Base-by-base conservation (phyloP, 768 basidiomycete genomes). In the Serendipita sp. region DNA sequence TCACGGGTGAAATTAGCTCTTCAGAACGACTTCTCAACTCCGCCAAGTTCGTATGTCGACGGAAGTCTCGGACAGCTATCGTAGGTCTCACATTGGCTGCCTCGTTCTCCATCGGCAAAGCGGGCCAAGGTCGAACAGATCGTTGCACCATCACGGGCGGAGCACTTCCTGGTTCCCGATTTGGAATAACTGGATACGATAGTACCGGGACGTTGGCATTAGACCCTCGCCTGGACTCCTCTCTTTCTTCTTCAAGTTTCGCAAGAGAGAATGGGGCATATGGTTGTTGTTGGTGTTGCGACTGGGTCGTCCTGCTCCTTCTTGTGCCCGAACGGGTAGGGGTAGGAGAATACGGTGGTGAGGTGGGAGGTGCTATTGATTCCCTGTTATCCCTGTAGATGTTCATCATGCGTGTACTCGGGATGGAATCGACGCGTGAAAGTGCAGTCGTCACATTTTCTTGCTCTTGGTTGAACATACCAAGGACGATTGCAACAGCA, bases 401-500 rank as follows among this genome's bases (percentile, higher is more conserved):
- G 23, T 60, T 36, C 23, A 60, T 23, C 55, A 60, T 60, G 16
- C 55, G 23, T 8, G 55, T 60, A 27, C 55, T 60, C 1, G 55
- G 55, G 55, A 60, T 60, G 16, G 55, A 60, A 60, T 60, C 55
- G 16, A 60, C 55, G 11, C 55, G 55, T 34, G 23, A n/a, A 4
- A 60, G 33, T 4, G 55, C 34, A 8, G 18, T 60, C 16, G 55
- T 60, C 8, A 36, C 55, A 8, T 5, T 23, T n/a, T n/a, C 55
- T 4, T 60, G 55, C n/a, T 60, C 55, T 29, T 60, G 55, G 34
- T 60, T 60, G 55, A 60, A 60, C 8, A 31, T 27, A 3, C 10
- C 55, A 27, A 80, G 68, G 18, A 79, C 78, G 18, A 75, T 64
- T 10, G 80, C 63, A 5, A 76, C 71, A 31, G 76, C 77, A 18